These are phyloP conservation scores for Delitschia confertaspora DNA, from an alignment of 495 filamentous ascomycete species.

Conservation along the genomic window DNA sequence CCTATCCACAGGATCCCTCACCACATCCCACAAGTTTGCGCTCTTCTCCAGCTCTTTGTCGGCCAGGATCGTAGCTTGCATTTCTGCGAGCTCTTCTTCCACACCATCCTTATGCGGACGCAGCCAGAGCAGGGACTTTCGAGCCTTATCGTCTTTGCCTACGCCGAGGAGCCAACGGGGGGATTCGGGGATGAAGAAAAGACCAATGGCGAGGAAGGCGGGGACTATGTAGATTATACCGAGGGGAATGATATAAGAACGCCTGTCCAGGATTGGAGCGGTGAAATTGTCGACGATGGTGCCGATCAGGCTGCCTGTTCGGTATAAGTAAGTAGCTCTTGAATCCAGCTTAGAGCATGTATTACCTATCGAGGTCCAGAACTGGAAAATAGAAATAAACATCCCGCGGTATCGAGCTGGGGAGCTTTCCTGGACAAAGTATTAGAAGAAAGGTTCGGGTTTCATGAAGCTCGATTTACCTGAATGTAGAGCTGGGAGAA, in stretches of 20 bases:
- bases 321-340: too few species aligned
- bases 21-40: conserved; percentile 44
- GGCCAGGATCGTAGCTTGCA: conserved; percentile 43
- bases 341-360: too few species aligned
- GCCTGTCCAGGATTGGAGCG: conserved; percentile 37
- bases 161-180: conserved; percentile 54
- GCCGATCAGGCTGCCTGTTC: conserved; percentile 45
- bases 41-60: conserved; percentile 40
- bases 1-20: conserved; percentile 45
- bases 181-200: conserved; percentile 56
- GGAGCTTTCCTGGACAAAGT: conserved; percentile 38
- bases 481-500: conserved; percentile 24
- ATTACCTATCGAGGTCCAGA: conserved; percentile 44
- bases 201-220: conserved; percentile 40
- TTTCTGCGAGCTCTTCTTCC: conserved; percentile 44
- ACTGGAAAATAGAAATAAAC: conserved; percentile 44
- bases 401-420: conserved; percentile 28
- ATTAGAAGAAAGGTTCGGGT: background rate
- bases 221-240: conserved; percentile 52
- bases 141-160: conserved; percentile 43
- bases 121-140: conserved; percentile 40
- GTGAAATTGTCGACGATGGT: conserved; percentile 55
- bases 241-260: conserved; percentile 50
- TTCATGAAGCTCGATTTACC: too few species aligned
- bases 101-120: conserved; percentile 40